Percentiles rank a stretch among this genome's conserved stretches.
Conservation (phyloP, 805 yeast species). For the Wickerhamomyces hampshirensis region DNA sequence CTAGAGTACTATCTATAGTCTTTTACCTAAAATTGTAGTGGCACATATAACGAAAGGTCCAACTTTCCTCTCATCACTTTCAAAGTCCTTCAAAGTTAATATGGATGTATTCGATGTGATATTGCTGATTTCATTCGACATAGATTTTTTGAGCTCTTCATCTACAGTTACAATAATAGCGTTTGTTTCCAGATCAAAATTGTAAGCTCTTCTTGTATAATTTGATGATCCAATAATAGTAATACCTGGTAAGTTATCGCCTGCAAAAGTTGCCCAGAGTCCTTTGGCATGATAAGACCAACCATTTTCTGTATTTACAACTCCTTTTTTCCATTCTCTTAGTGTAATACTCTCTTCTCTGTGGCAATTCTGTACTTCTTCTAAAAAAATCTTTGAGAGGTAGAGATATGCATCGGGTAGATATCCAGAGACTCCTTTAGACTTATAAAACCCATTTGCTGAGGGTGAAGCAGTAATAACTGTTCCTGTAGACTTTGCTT, state of each 20-base stretch:
- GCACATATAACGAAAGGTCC: constrained; percentile 62
- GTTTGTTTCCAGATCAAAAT: constrained; percentile 83
- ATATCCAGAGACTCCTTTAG: constrained; percentile 74
- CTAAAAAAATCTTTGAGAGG: constrained; percentile 64
- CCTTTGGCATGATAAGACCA: constrained; percentile 99
- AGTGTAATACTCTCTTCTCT: constrained; percentile 46
- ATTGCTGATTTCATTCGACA: constrained; percentile 62
- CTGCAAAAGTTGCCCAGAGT: constrained; percentile 69
- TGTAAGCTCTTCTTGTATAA: constrained; percentile 85
- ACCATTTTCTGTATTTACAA: constrained; percentile 74
- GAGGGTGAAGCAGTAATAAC: constrained; percentile 90
- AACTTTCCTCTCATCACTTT: constrained; percentile 55
- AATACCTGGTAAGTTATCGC: constrained; percentile 54
- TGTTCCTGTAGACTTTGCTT: constrained; percentile 54
- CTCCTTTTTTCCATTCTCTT: constrained; percentile 84
- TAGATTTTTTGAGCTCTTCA: constrained; percentile 45
- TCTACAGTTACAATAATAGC: constrained; percentile 75
- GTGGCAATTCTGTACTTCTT: constrained; percentile 39
- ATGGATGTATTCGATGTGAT: constrained; percentile 47
- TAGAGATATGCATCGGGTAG: constrained; percentile 85
- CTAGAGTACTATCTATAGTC: constrained; percentile 30
- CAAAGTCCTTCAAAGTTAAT: constrained; percentile 58
- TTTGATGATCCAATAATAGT: constrained; percentile 91
- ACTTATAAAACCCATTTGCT: constrained; percentile 89
- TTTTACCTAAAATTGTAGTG: constrained; percentile 56